Percentiles rank a stretch among this genome's conserved stretches.
These are phyloP conservation scores for Neofusicoccum ribis DNA, from an alignment of 2,329 filamentous ascomycete genomes.

Conservation along the genomic window DNA sequence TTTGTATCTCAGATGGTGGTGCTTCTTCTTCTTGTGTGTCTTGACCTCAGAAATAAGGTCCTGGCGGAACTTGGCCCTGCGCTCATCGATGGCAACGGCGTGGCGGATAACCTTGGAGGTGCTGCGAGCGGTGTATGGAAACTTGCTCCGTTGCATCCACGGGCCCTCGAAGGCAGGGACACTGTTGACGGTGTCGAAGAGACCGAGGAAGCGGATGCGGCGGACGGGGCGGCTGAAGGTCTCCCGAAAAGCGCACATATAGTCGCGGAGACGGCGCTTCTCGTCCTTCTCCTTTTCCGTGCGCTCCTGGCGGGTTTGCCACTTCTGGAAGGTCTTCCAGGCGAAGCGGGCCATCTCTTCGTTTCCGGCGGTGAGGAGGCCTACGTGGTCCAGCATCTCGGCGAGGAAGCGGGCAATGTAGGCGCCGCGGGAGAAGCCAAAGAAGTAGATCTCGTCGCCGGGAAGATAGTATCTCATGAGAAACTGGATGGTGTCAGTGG, in stretches of 20 bases:
- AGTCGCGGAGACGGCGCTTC: slow-evolving; percentile 66
- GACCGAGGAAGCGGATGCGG: slow-evolving; percentile 72
- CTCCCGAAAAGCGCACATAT: slow-evolving; percentile 77
- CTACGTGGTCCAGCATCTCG: slow-evolving; percentile 83
- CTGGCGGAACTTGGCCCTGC: slow-evolving; percentile 70
- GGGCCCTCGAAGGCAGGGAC: slow-evolving; percentile 73
- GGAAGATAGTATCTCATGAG: slow-evolving; percentile 52
- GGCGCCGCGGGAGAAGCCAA: slow-evolving; percentile 52
- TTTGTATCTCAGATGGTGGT: slow-evolving; percentile 25
- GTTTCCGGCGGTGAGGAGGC: slow-evolving; percentile 76
- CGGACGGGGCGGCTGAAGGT: slow-evolving; percentile 76
- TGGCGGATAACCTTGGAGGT: slow-evolving; percentile 64
- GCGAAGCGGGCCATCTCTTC: slow-evolving; percentile 83
- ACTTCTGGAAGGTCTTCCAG: slow-evolving; percentile 78
- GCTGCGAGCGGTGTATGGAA: slow-evolving; percentile 64
- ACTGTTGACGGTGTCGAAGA: slow-evolving; percentile 82
- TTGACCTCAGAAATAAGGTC: slow-evolving; percentile 60
- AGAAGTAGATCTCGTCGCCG: slow-evolving; percentile 50
- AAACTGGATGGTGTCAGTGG: slow-evolving; percentile 32
- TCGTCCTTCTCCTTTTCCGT: slow-evolving; percentile 48
- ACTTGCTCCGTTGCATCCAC: slow-evolving; percentile 78
- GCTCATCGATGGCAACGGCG: slow-evolving; percentile 70
- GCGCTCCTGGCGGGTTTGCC: slow-evolving; percentile 60
- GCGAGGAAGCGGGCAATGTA: slow-evolving; percentile 59
- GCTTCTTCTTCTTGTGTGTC: slow-evolving; percentile 28